phyloP scores from a whole-genome alignment of 305 asterid species.

The Fraxinus albicans region DNA sequence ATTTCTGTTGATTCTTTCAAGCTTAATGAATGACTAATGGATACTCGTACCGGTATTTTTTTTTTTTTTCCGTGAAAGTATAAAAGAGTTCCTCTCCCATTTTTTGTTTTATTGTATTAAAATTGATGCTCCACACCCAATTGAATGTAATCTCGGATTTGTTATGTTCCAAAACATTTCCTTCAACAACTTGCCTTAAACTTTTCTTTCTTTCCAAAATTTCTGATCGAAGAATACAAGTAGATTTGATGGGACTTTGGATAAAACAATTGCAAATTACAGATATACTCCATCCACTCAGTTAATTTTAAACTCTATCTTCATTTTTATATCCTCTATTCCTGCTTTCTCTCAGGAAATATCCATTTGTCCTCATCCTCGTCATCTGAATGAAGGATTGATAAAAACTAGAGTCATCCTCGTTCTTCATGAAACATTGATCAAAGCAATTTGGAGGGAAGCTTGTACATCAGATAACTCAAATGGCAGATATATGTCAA shows the following conservation, averaged over 20 bases:
- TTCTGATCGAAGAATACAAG: background rate
- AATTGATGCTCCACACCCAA: background rate
- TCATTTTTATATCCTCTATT: background rate
- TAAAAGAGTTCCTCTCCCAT: background rate
- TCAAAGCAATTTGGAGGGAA: constrained; percentile 3
- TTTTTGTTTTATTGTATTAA: background rate
- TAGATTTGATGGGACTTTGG: background rate
- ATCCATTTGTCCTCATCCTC: background rate
- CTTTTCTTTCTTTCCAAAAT: background rate
- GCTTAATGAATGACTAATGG: background rate
- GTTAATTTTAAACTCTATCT: background rate
- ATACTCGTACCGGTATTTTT: background rate
- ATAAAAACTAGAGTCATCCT: background rate
- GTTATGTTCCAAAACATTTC: background rate
- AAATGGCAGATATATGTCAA: background rate
- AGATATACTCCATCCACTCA: background rate
- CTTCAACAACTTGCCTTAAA: background rate
- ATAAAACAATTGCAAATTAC: background rate
- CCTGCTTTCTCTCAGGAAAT: background rate
- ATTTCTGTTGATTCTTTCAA: background rate
- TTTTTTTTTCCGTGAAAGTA: background rate
- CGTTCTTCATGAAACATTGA: background rate
- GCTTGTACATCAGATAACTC: background rate
- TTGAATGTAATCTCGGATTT: background rate
- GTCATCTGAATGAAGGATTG: background rate